These are phyloP conservation scores for Beverwykella pulmonaria DNA, from an alignment of 495 filamentous ascomycete species.

Conservation along the genomic window DNA sequence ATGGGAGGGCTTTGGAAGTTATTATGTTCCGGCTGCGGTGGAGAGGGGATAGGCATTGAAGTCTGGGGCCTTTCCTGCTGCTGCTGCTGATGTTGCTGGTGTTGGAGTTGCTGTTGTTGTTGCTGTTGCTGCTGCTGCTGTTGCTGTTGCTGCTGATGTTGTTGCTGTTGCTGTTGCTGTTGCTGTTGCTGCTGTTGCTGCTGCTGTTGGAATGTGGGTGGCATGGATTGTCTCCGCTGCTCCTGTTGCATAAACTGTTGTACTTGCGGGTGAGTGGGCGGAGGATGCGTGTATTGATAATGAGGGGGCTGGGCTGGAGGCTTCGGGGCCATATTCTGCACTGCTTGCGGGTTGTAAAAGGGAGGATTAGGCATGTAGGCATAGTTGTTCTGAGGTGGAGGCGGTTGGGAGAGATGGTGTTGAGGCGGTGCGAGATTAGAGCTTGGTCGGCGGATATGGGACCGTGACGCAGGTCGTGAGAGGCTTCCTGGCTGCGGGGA, in stretches of 20 bases:
- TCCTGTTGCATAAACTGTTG: conserved; percentile 44
- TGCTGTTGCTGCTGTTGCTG: conserved; percentile 53
- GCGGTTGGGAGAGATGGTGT: conserved; percentile 62
- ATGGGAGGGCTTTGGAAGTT: conserved; percentile 52
- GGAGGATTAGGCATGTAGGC: conserved; percentile 83
- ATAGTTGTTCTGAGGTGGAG: conserved; percentile 71
- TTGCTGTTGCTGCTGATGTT: conserved; percentile 55
- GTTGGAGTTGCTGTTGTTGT: conserved; percentile 42
- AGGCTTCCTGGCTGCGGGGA: conserved; percentile 76
- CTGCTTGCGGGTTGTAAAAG: conserved; percentile 76
- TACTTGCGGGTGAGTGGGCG: conserved; percentile 44
- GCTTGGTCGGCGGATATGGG: conserved; percentile 73
- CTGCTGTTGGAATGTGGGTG: conserved; percentile 59
- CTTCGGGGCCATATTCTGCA: conserved; percentile 47
- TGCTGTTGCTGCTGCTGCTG: conserved; percentile 56
- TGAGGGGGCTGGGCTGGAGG: conserved; percentile 43
- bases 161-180: conserved; percentile 67
- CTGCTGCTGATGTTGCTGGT: conserved; percentile 67
- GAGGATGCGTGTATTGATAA: conserved; percentile 40
- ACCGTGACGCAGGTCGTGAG: conserved; percentile 81
- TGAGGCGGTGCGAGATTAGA: conserved; percentile 71
- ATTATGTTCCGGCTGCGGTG: conserved; percentile 53
- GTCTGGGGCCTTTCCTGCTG: conserved; percentile 53
- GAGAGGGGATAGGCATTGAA: conserved; percentile 51
- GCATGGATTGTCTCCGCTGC: conserved; percentile 51